Base-by-base conservation (phyloP, 2,329 filamentous ascomycete species). In the Didymella lethalis region DNA sequence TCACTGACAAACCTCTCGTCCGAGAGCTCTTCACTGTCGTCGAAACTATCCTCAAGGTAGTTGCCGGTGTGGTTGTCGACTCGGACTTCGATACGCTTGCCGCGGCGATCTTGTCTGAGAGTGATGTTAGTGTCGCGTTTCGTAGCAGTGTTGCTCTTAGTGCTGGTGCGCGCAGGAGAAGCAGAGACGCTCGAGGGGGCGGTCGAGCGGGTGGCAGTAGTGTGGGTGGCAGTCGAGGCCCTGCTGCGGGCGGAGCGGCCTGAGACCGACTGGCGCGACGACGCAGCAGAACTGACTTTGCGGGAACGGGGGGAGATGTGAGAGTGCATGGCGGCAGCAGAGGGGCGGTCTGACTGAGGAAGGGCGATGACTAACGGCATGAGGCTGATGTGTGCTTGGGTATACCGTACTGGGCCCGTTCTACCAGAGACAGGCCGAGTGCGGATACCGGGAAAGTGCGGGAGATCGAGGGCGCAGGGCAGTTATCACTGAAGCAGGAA, bases 301-400 rank as follows among this genome's bases (percentile, higher is more conserved):
- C 43, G 25, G 16, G 57, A 28, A 36, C 31, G 56, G 41, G 56
- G 25, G 36, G 56, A 43, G 28, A 43, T 34, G 43, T 46, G 48
- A 47, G 54, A 47, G 51, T 29, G 57, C 51, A 59, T 59, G 43
- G 57, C 57, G 23, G 57, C 46, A 44, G 55, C 29, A 48, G 55
- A 48, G 55, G 44, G 55, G 38, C 55, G 49, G 23, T 41, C 38
- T 36, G 56, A 54, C 38, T 72, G 66, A 66, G 74, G 73, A 66
- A 77, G 72, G 71, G 73, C 69, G 72, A 76, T 71, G 70, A 77
- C 76, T 78, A 77, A 78, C 76, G 75, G 75, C 76, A 78, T 78
- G 74, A 74, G 71, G 72, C 68, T 74, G 70, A 69, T 66, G 57
- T 65, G 64, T 67, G 48, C 58, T 57, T 36, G 52, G 66, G 66